Evolutionary conservation across 441 rosid species (phyloP).

Genomic region (Isatis lusitanica): DNA sequence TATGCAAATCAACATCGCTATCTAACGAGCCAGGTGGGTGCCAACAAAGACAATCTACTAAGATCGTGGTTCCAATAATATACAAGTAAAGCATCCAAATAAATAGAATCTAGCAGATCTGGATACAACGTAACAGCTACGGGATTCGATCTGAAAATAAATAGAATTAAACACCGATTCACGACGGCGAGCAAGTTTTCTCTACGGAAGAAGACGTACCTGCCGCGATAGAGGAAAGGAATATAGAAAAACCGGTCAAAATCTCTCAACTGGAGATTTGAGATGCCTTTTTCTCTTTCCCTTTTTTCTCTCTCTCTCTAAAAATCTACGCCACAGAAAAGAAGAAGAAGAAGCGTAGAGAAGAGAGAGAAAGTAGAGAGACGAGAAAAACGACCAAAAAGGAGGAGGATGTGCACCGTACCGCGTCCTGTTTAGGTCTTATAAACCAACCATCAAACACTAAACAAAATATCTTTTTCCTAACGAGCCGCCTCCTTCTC

Average conservation of each 20-base stretch:
- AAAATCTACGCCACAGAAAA: conserved; percentile 32
- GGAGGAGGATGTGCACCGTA: background rate
- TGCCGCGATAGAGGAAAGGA: background rate
- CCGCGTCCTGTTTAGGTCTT: conserved; percentile 26
- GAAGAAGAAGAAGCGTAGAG: conserved; percentile 26
- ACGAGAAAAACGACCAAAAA: too few species aligned
- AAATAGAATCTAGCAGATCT: conserved; percentile 15
- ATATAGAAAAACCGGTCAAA: background rate
- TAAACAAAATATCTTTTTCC: conserved; percentile 9
- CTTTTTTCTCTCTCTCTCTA: conserved; percentile 19
- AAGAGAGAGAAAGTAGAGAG: conserved; percentile 14
- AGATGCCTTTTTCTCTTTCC: background rate
- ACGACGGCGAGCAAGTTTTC: background rate
- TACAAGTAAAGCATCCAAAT: background rate
- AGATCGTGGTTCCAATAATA: too few species aligned
- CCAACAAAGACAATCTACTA: too few species aligned
- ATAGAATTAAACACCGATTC: background rate
- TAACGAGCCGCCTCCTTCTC: conserved; percentile 26
- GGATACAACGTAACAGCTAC: background rate
- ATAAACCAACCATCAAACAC: background rate
- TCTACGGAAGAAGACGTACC: conserved; percentile 8
- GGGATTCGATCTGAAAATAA: background rate
- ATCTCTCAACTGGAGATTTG: conserved; percentile 9
- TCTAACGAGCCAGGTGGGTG: background rate
- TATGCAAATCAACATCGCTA: background rate